Evolutionary conservation across 2,329 filamentous ascomycete genomes (phyloP), one percentile per base, ranked within the genome.

Genomic region (Dactylella cylindrospora): DNA sequence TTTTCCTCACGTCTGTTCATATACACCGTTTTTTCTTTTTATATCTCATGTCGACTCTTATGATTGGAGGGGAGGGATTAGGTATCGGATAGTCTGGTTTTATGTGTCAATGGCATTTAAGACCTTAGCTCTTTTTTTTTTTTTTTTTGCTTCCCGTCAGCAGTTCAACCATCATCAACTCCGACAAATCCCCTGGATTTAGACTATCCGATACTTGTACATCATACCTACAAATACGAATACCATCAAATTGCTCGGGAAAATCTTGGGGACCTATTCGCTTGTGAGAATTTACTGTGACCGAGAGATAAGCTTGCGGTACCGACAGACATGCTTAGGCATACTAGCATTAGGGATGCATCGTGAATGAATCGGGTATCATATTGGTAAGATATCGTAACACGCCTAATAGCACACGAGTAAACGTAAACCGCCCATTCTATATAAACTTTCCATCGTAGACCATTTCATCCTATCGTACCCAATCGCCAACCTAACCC

Each of bases 151-250:
- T 39, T 13, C 35, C 50, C 50, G 26, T 10, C 29, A 54, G 50
- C 50, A n/a, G n/a, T n/a, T n/a, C n/a, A n/a, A n/a, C n/a, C n/a
- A n/a, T n/a, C n/a, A 46, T 20, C 12, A 15, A 35, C 13, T 9
- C 5, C 31, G 22, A 9, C 22, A n/a, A 26, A 26, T 43, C 8
- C 22, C 23, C 31, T 31, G 39, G 50, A 39, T 54, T 31, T 32
- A 20, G 12, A 35, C 40, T 33, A 39, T 38, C 17, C 40, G n/a
- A 23, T 45, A 19, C 10, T 23, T 54, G 50, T 54, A 54, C 40
- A 54, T 54, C 50, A 45, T 39, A 54, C 32, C 50, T 54, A 54
- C 17, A 32, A 45, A 38, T 45, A 35, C 40, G 50, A 45, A 45
- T 5, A 13, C 22, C 32, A 45, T 25, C 32, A 22, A 38, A 33